Evolutionary conservation across 179 eudicot genomes (phyloP), one percentile per base, ranked within the genome.

Genomic region (Nepenthes alata): DNA sequence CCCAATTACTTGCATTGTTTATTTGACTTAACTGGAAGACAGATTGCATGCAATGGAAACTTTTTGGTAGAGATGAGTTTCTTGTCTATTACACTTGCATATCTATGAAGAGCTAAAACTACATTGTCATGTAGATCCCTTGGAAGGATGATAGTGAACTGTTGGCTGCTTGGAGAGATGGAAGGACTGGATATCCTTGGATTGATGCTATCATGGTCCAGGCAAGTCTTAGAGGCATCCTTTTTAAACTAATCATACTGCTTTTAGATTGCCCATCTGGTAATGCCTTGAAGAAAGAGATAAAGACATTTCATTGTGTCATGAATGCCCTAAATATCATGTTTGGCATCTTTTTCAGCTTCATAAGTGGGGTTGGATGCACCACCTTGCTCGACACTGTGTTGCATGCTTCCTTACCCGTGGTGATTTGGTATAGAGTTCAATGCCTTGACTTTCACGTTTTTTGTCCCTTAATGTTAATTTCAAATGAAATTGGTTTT

Each of bases 341-440:
- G 7, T 37, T 11, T 66, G 5, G 36, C 6, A 4, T 16, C n/a
- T 10, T 37, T 37, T 72, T 63, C 71, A 91, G 97, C 96, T 91
- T 68, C 78, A 57, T 4, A 88, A 82, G 64, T 91, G 96, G 95
- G 97, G 97, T 12, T 91, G 97, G 97, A 91, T 91, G 87, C 97
- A 91, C 79, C 97, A 88, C 74, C 93, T 88, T 71, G 95, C 96
- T 56, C 82, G 96, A 51, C 97, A 91, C 65, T 82, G 80, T 70
- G 97, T 91, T 61, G 96, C 97, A 56, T 91, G 97, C 51, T 91
- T 91, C 72, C 78, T 91, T 51, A 88, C 97, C 57, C 94, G 97
- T 35, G 96, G 96, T 61, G 97, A 91, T 73, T 69, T 91, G 81
- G 97, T 88, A 74, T 45, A 59, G 54, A 37, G 36, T 65, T 1